A percentile compares a stretch with the other conserved stretches of the same genome.
Evolutionary conservation across 176 grass and related monocot genomes (phyloP).

Genomic region (Alloteropsis semialata): DNA sequence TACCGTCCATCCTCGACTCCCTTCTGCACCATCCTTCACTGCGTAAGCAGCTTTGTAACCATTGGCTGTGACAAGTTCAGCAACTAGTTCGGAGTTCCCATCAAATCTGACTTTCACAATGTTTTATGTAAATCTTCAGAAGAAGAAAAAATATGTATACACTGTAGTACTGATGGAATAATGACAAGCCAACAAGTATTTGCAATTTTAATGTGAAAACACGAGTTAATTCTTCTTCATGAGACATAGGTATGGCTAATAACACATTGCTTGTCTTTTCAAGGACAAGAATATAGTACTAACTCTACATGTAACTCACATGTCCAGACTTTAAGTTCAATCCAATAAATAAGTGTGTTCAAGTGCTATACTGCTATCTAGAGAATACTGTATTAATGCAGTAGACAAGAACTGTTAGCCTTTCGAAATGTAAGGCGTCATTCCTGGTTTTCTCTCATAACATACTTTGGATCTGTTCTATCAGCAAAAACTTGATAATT

Average conservation of each 20-base stretch:
- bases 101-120: slow-evolving; percentile 67
- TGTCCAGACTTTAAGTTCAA: not conserved
- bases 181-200: not conserved
- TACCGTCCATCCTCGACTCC: slow-evolving; percentile 84
- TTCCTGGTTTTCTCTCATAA: not conserved
- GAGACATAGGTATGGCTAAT: not conserved
- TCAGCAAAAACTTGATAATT: not conserved
- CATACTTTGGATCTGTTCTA: not conserved
- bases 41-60: slow-evolving; percentile 90
- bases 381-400: not conserved
- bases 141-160: not conserved
- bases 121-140: slow-evolving; percentile 24
- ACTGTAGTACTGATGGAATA: not conserved
- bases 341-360: not conserved
- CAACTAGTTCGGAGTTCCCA: slow-evolving; percentile 74
- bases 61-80: slow-evolving; percentile 80
- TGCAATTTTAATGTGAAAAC: not conserved
- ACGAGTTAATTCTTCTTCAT: not conserved
- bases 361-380: not conserved
- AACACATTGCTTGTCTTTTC: not conserved
- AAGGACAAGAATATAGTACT: not conserved
- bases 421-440: not conserved
- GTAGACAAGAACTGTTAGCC: not conserved
- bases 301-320: not conserved
- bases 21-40: slow-evolving; percentile 90